phyloP scores from a whole-genome alignment of 306 rosid genomes.

The Rosa lucieae region DNA sequence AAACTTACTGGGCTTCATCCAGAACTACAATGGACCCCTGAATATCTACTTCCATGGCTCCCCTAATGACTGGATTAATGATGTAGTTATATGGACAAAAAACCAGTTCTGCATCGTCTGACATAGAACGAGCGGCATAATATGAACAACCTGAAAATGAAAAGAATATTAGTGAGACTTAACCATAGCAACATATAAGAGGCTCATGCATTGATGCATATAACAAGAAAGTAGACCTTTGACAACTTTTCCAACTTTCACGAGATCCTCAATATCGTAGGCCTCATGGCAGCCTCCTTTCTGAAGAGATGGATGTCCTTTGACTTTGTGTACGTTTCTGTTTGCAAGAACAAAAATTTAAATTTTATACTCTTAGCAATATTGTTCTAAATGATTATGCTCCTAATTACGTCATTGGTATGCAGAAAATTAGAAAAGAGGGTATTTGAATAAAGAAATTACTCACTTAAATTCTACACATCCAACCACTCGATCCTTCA shows the following conservation, averaged over 20 bases:
- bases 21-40: slow-evolving; percentile 78
- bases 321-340: slow-evolving; percentile 79
- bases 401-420: slow-evolving; percentile 15
- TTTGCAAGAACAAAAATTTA: neutral
- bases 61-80: slow-evolving; percentile 88
- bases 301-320: slow-evolving; percentile 76
- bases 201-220: neutral
- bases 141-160: slow-evolving; percentile 75
- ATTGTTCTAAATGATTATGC: neutral
- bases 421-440: slow-evolving; percentile 8
- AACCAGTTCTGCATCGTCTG: slow-evolving; percentile 78
- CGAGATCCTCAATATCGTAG: slow-evolving; percentile 89
- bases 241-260: slow-evolving; percentile 74
- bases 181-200: neutral
- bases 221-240: slow-evolving; percentile 51
- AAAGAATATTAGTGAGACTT: slow-evolving; percentile 5
- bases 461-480: slow-evolving; percentile 87
- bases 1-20: slow-evolving; percentile 92
- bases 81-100: slow-evolving; percentile 92
- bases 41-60: slow-evolving; percentile 91
- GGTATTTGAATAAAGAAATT: slow-evolving; percentile 18
- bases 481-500: slow-evolving; percentile 56
- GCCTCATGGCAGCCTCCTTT: slow-evolving; percentile 93
- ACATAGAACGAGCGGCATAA: slow-evolving; percentile 91
- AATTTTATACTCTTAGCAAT: neutral